A percentile compares a stretch with the other conserved stretches of the same genome.
phyloP scores from a whole-genome alignment of 768 basidiomycete species.

The Boletus speciosus region DNA sequence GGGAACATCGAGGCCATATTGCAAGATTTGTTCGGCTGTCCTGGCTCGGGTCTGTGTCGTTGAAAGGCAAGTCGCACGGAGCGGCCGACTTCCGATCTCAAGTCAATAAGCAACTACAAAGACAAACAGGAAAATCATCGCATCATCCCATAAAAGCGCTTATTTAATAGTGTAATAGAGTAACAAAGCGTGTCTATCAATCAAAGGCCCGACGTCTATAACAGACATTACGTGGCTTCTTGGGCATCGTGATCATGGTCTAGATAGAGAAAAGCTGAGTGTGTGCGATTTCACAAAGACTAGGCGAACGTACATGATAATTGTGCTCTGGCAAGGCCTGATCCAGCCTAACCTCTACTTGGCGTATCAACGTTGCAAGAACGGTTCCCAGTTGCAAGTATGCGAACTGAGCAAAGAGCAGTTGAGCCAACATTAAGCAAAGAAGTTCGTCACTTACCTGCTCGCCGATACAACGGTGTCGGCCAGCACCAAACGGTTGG shows the following conservation, averaged over 20 bases:
- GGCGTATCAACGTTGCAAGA: constrained; percentile 72
- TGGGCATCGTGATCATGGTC: constrained; percentile 95
- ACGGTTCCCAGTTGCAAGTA: constrained; percentile 90
- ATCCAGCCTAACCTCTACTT: constrained; percentile 68
- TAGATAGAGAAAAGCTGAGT: constrained; percentile 30
- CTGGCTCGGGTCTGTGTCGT: neutral
- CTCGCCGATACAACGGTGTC: constrained; percentile 94
- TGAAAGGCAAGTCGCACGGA: neutral
- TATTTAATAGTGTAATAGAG: neutral
- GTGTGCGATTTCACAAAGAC: neutral
- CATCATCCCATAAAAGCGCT: too few relatives aligned
- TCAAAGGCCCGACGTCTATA: constrained; percentile 65
- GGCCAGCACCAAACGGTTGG: constrained; percentile 96
- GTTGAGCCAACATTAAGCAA: constrained; percentile 3
- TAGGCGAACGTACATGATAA: constrained; percentile 68
- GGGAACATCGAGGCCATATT: constrained; percentile 70
- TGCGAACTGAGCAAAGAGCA: constrained; percentile 60
- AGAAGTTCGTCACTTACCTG: constrained; percentile 43
- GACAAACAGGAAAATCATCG: neutral
- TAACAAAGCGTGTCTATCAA: constrained; percentile 24
- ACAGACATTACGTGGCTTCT: constrained; percentile 57
- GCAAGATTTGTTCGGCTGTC: neutral
- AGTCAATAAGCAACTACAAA: constrained; percentile 3
- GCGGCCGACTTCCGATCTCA: neutral
- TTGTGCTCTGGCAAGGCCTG: constrained; percentile 71